Conservation (phyloP, 192 early-diverging fungal species). For the Funneliformis geosporum region DNA sequence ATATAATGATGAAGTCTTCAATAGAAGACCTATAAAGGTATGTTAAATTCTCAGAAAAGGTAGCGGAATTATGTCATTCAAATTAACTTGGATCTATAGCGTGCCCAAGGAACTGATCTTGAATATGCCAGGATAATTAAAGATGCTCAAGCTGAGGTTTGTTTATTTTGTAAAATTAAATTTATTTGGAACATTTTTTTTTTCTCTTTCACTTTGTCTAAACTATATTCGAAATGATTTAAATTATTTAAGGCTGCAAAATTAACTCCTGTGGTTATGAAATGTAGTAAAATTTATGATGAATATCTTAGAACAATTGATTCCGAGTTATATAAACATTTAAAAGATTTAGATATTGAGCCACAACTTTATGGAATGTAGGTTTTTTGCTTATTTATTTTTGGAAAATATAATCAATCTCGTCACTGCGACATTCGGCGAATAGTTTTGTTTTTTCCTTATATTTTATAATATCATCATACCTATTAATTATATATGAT, state of each 20-base stretch:
- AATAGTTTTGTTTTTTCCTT: background rate
- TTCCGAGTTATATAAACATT: slow-evolving; percentile 66
- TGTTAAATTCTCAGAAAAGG: background rate
- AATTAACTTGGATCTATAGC: slow-evolving; percentile 13
- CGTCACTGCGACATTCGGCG: background rate
- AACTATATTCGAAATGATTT: background rate
- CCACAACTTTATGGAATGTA: slow-evolving; percentile 94
- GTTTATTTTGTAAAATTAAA: background rate
- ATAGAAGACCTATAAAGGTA: slow-evolving; percentile 42
- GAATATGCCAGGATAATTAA: slow-evolving; percentile 14
- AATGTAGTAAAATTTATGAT: slow-evolving; percentile 71
- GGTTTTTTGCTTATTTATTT: slow-evolving; percentile 23
- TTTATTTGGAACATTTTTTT: background rate
- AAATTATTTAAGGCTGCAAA: slow-evolving; percentile 39
- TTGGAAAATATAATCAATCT: background rate
- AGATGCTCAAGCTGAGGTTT: slow-evolving; percentile 23
- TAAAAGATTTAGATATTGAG: slow-evolving; percentile 78
- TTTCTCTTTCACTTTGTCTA: background rate
- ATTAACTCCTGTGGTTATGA: slow-evolving; percentile 71
- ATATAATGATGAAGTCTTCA: slow-evolving; percentile 57
- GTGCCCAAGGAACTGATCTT: slow-evolving; percentile 20
- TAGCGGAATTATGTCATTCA: background rate
- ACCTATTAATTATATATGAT: background rate
- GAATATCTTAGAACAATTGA: slow-evolving; percentile 73
- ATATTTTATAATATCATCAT: background rate